Percentiles rank a stretch among this genome's conserved stretches.
Evolutionary conservation across 805 yeast species (phyloP).

Genomic region (Yarrowia sp.): DNA sequence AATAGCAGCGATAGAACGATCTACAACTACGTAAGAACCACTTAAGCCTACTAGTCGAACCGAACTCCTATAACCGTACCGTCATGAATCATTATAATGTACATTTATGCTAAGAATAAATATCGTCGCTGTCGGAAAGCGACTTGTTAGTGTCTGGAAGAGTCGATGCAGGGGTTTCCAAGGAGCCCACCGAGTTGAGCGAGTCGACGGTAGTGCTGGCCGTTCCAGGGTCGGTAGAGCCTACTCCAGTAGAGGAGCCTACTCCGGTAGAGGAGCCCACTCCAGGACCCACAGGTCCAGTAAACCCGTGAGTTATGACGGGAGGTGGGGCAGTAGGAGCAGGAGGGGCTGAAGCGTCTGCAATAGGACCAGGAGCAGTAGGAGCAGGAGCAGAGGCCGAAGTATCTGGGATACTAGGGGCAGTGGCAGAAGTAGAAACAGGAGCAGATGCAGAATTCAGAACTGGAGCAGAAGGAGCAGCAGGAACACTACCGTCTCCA

Average conservation of each 20-base stretch:
- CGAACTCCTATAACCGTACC: no score
- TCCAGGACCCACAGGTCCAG: not conserved
- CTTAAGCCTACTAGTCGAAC: no score
- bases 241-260: not conserved
- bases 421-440: not conserved
- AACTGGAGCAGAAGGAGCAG: no score
- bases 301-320: not conserved
- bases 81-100: slow-evolving; percentile 2
- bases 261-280: not conserved
- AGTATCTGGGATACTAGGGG: not conserved
- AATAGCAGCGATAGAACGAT: no score
- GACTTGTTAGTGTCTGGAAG: slow-evolving; percentile 18
- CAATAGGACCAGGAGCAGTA: not conserved
- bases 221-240: not conserved
- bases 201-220: slow-evolving; percentile 3
- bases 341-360: not conserved
- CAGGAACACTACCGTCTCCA: no score
- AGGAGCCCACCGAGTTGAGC: not conserved
- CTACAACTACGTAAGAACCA: no score
- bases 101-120: slow-evolving; percentile 22
- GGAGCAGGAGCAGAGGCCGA: not conserved
- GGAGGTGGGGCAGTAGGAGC: no score
- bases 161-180: slow-evolving; percentile 26
- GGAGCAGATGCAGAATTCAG: no score
- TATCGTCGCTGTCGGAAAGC: slow-evolving; percentile 22